Evolutionary conservation across 2,329 filamentous ascomycete genomes (phyloP), one percentile per base, ranked within the genome.

Genomic region (Saccharata proteae): DNA sequence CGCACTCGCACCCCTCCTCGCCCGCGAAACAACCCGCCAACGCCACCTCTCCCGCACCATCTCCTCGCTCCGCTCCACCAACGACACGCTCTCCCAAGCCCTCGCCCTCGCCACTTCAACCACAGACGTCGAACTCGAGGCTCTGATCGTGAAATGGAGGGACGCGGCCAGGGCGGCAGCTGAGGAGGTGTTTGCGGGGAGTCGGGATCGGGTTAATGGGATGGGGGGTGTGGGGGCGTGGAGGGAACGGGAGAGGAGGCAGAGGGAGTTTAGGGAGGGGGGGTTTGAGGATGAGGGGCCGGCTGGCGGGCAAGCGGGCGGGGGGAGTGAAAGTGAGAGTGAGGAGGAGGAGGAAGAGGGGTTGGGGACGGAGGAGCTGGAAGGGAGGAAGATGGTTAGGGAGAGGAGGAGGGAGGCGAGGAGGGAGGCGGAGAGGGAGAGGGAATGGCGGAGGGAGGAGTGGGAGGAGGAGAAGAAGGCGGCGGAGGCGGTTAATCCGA

Each of bases 211-310:
- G 32, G 63, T 80, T 20, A 61, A 71, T 43, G 57, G 67, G 41
- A 76, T 77, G 68, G 75, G 76, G 13, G 75, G 74, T 2, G 61
- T 77, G 23, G 54, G 57, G 20, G 71, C 63, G 5, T 77, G 67
- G 65, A 66, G 47, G 33, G 45, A 58, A 38, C 48, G 41, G 29
- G 48, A 53, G 32, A 44, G 51, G 30, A 42, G 43, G 30, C 43
- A 54, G 33, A 46, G 48, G 37, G 44, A 47, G 46, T 49, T 43
- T 46, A 38, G 56, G 40, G 34, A 46, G 21, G 54, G 54, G 29
- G 49, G 50, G 30, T 30, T 40, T 26, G 40, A 47, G 26, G 38
- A 33, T 3, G 28, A 32, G 10, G 26, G 15, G 15, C 16, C 39
- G 28, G 47, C 51, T 19, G 51, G 49, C n/a, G n/a, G n/a, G n/a